phyloP scores from a whole-genome alignment of 371 early-diverging fungal genomes.

The Umbelopsis sp. region DNA sequence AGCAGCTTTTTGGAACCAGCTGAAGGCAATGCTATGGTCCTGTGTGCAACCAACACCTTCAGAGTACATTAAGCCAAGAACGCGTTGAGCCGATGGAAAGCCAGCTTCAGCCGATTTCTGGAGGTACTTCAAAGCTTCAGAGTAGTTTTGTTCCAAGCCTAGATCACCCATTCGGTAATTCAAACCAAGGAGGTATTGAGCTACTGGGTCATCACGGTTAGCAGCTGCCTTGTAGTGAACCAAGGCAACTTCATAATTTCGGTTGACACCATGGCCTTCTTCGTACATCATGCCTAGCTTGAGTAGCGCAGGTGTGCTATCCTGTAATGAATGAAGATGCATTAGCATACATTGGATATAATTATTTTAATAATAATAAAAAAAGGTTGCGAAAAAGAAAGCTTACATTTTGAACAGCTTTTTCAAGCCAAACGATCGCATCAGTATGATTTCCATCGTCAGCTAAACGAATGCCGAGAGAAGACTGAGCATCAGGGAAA shows the following conservation, averaged over 20 bases:
- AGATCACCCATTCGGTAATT: slow-evolving; percentile 40
- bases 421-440: slow-evolving; percentile 43
- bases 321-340: slow-evolving; percentile 20
- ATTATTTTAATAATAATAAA: too few species aligned
- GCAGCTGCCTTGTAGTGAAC: slow-evolving; percentile 41
- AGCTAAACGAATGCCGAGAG: slow-evolving; percentile 36
- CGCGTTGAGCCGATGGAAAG: slow-evolving; percentile 43
- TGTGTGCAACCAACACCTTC: slow-evolving; percentile 37
- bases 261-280: slow-evolving; percentile 35
- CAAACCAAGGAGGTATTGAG: slow-evolving; percentile 46
- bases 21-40: slow-evolving; percentile 58
- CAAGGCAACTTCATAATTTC: slow-evolving; percentile 30
- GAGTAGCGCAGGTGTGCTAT: slow-evolving; percentile 39
- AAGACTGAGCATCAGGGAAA: slow-evolving; percentile 45
- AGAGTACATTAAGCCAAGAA: slow-evolving; percentile 47
- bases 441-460: slow-evolving; percentile 32
- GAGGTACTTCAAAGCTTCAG: slow-evolving; percentile 39
- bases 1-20: slow-evolving; percentile 71
- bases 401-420: slow-evolving; percentile 42
- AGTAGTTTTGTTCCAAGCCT: slow-evolving; percentile 32
- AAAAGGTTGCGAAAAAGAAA: too few species aligned
- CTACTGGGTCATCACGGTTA: slow-evolving; percentile 38
- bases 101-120: slow-evolving; percentile 39
- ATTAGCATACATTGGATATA: not conserved
- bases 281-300: slow-evolving; percentile 50